Evolutionary conservation across 495 filamentous ascomycete genomes (phyloP).

Genomic region (Cercophora samala): DNA sequence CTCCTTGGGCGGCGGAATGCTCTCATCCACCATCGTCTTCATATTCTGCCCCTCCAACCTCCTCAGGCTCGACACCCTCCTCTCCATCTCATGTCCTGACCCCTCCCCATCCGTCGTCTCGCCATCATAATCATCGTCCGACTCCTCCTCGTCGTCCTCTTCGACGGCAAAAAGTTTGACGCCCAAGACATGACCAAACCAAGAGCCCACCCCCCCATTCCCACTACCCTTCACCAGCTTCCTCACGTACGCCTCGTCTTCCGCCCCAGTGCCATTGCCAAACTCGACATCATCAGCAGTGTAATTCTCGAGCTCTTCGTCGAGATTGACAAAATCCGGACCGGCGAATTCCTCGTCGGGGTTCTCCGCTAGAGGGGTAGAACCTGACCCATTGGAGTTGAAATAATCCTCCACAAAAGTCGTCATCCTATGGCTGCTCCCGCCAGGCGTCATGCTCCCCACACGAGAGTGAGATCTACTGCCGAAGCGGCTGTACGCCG

Average conservation of each 20-base stretch:
- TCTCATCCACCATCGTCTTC: conserved; percentile 15
- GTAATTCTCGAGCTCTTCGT: conserved; percentile 44
- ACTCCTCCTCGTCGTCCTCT: conserved; percentile 52
- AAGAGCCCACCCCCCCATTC: conserved; percentile 67
- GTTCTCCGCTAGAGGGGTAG: background rate
- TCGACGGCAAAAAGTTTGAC: conserved; percentile 75
- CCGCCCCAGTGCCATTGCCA: conserved; percentile 19
- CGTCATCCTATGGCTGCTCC: conserved; percentile 21
- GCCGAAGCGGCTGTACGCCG: conserved; percentile 37
- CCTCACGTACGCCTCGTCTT: conserved; percentile 55
- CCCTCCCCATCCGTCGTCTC: conserved; percentile 34
- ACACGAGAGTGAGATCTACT: conserved; percentile 46
- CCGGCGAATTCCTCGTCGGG: conserved; percentile 43
- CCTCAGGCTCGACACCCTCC: conserved; percentile 19
- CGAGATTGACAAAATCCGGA: conserved; percentile 59
- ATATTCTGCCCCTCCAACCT: conserved; percentile 22
- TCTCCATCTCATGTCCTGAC: conserved; percentile 23
- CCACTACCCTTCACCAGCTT: conserved; percentile 51
- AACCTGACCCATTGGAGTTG: background rate
- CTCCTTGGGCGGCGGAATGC: conserved; percentile 43
- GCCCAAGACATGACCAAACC: conserved; percentile 70
- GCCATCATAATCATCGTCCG: conserved; percentile 45
- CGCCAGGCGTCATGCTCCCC: conserved; percentile 34
- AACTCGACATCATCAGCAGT: conserved; percentile 30
- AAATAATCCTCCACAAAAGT: conserved; percentile 30